Conservation (phyloP, 495 filamentous ascomycete genomes). For the Massariosphaeria phaeospora region DNA sequence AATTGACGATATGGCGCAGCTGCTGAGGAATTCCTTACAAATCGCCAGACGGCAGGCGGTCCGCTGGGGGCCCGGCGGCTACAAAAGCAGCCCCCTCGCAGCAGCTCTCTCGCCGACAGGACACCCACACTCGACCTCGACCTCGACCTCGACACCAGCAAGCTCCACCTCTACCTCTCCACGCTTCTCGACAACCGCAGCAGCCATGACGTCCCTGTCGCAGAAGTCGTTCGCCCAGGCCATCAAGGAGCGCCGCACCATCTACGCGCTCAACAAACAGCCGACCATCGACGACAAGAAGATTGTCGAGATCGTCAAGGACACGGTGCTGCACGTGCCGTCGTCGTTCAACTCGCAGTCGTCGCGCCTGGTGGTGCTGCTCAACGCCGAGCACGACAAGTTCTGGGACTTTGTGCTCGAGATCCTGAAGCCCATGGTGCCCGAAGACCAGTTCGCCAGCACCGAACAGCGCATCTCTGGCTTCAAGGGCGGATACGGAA, state of each 20-base stretch:
- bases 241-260: slow-evolving; percentile 53
- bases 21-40: slow-evolving; percentile 29
- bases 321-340: slow-evolving; percentile 52
- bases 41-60: slow-evolving; percentile 5
- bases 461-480: slow-evolving; percentile 48
- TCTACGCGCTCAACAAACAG: slow-evolving; percentile 56
- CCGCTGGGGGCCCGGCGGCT: neutral
- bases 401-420: slow-evolving; percentile 56
- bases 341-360: slow-evolving; percentile 63
- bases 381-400: slow-evolving; percentile 60
- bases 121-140: neutral
- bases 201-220: slow-evolving; percentile 25
- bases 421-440: slow-evolving; percentile 53
- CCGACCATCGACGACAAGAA: slow-evolving; percentile 48
- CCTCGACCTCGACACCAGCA: neutral
- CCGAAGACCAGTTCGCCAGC: slow-evolving; percentile 48
- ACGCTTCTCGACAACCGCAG: slow-evolving; percentile 3
- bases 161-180: neutral
- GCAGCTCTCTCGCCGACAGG: neutral
- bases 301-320: slow-evolving; percentile 54
- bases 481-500: slow-evolving; percentile 56
- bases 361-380: slow-evolving; percentile 56
- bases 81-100: slow-evolving; percentile 17
- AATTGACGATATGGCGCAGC: neutral
- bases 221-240: slow-evolving; percentile 47